Percentiles rank a stretch among this genome's conserved stretches.
phyloP scores from a whole-genome alignment of 2,329 filamentous ascomycete genomes.

The Fusarium aywerte region DNA sequence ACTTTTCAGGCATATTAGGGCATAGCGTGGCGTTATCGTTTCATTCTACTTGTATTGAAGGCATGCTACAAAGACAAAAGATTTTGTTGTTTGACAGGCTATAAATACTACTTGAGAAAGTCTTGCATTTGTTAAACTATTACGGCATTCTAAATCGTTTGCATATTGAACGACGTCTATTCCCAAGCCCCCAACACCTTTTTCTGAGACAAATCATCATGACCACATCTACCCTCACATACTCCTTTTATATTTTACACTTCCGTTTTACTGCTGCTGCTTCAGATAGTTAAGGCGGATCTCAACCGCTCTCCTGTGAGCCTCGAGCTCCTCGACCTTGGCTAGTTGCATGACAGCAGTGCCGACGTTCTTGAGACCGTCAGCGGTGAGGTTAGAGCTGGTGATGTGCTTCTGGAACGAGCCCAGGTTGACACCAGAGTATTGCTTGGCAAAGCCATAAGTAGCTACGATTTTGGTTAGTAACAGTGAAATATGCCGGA shows the following conservation, averaged over 20 bases:
- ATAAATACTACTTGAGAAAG: conserved; percentile 27
- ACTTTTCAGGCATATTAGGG: conserved; percentile 32
- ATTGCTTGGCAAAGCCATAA: conserved; percentile 98
- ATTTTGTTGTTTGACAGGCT: conserved; percentile 31
- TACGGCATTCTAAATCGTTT: not conserved
- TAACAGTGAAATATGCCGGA: not conserved
- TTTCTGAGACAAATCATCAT: conserved; percentile 21
- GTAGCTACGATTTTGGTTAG: conserved; percentile 70
- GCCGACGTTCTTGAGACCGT: conserved; percentile 88
- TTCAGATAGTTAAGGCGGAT: conserved; percentile 74
- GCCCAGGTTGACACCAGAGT: conserved; percentile 94
- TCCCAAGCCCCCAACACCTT: conserved; percentile 15
- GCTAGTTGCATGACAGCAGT: conserved; percentile 93
- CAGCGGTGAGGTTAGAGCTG: conserved; percentile 85
- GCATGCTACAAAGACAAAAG: conserved; percentile 40
- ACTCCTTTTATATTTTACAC: conserved; percentile 19
- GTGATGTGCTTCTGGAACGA: conserved; percentile 99
- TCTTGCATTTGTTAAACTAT: conserved; percentile 1
- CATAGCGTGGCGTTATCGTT: conserved; percentile 52
- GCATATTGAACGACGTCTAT: conserved; percentile 18
- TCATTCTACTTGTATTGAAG: conserved; percentile 37
- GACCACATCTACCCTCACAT: conserved; percentile 15
- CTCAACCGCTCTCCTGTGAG: conserved; percentile 88
- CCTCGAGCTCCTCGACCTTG: conserved; percentile 92
- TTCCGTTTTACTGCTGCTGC: conserved; percentile 44